Evolutionary conservation across 345 rosid genomes (phyloP).

Genomic region (Euphorbia peplus): DNA sequence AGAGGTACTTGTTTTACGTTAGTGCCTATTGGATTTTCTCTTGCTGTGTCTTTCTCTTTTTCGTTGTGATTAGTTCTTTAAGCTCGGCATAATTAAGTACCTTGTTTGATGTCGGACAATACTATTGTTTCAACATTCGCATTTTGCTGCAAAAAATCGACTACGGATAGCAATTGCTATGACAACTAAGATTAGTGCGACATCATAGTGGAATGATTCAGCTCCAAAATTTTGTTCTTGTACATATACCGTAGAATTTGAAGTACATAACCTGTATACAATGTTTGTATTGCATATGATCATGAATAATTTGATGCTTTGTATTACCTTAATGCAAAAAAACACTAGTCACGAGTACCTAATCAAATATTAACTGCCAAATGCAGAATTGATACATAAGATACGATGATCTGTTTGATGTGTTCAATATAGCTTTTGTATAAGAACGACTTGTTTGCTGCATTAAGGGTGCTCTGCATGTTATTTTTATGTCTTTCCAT

Average conservation of each 20-base stretch:
- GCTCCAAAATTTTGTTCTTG: neutral
- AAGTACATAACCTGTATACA: neutral
- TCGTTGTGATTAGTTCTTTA: neutral
- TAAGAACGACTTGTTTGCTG: neutral
- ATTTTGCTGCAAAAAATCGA: neutral
- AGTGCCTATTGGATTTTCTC: neutral
- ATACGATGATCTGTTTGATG: neutral
- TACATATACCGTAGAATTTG: too few relatives aligned
- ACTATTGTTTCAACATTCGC: neutral
- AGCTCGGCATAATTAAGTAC: neutral
- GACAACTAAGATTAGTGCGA: neutral
- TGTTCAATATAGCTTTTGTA: neutral
- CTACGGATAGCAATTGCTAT: neutral
- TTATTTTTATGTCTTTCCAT: neutral
- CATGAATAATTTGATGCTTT: neutral
- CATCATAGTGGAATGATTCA: neutral
- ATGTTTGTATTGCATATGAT: neutral
- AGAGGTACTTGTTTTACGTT: conserved; percentile 8
- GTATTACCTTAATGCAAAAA: neutral
- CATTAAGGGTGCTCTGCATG: neutral
- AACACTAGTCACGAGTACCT: neutral
- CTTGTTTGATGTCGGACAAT: neutral
- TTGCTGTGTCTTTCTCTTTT: neutral
- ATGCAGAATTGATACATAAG: neutral
- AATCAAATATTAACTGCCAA: neutral